Percentiles rank a stretch among this genome's conserved stretches.
Conservation (phyloP, 169 alveolate genomes). For the Eimeria maxima region DNA sequence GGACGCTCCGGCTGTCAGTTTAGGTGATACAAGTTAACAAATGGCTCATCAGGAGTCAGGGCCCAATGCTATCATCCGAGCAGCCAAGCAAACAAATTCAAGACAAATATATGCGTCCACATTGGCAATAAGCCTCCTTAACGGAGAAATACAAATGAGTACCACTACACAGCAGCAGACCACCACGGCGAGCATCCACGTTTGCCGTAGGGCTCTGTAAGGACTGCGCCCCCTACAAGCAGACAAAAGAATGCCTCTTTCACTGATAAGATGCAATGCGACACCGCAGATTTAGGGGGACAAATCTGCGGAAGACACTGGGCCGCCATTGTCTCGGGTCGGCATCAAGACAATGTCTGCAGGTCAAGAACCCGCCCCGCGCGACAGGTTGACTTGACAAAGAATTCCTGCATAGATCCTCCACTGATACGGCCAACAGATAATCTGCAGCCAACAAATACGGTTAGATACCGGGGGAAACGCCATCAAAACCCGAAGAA, state of each 20-base stretch:
- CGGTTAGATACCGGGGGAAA: neutral
- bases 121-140: neutral
- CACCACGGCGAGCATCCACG: neutral
- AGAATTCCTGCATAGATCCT: neutral
- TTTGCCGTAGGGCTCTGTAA: neutral
- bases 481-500: neutral
- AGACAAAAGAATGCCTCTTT: too few relatives aligned
- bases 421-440: neutral
- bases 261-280: too few relatives aligned
- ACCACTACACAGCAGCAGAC: neutral
- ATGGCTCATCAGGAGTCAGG: neutral
- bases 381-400: neutral
- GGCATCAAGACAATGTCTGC: neutral
- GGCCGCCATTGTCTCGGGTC: neutral
- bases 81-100: neutral
- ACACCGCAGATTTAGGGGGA: neutral
- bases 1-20: neutral
- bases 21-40: neutral
- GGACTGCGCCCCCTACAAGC: neutral
- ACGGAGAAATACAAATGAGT: neutral
- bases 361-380: neutral
- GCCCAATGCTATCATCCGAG: conserved; percentile 13
- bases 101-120: too few relatives aligned
- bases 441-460: neutral
- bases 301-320: neutral